These are phyloP conservation scores for Silene conica DNA, from an alignment of 148 eudicot genomes.

Conservation along the genomic window DNA sequence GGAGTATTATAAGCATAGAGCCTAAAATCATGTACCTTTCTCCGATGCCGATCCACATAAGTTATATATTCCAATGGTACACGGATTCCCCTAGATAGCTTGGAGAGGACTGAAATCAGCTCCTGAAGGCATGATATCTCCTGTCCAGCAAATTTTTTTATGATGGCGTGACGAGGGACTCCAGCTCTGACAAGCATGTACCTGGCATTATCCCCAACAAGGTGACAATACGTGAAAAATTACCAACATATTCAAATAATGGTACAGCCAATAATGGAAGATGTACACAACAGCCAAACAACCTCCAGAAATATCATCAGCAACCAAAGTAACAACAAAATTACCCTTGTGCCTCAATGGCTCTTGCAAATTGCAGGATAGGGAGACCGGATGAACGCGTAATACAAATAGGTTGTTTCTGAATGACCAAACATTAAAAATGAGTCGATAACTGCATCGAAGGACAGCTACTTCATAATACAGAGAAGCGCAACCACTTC, in stretches of 20 bases:
- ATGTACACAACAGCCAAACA: neutral
- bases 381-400: no score
- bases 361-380: no score
- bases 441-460: no score
- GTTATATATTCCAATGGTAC: constrained; percentile 88
- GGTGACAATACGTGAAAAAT: neutral
- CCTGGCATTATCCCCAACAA: constrained; percentile 32
- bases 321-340: neutral
- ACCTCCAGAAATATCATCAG: neutral
- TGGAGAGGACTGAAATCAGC: constrained; percentile 61
- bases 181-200: constrained; percentile 94
- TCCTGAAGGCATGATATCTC: constrained; percentile 69
- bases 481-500: no score
- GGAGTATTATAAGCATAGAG: neutral
- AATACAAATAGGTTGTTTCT: no score
- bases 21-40: constrained; percentile 48
- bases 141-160: constrained; percentile 80
- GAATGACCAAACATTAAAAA: no score
- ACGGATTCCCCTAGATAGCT: constrained; percentile 73
- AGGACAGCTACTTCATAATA: no score
- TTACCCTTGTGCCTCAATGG: no score
- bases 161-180: constrained; percentile 94
- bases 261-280: neutral
- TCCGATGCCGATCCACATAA: constrained; percentile 70
- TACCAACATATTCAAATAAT: constrained; percentile 12